Evolutionary conservation across 306 rosid genomes (phyloP).

Genomic region (Quercus ilex): DNA sequence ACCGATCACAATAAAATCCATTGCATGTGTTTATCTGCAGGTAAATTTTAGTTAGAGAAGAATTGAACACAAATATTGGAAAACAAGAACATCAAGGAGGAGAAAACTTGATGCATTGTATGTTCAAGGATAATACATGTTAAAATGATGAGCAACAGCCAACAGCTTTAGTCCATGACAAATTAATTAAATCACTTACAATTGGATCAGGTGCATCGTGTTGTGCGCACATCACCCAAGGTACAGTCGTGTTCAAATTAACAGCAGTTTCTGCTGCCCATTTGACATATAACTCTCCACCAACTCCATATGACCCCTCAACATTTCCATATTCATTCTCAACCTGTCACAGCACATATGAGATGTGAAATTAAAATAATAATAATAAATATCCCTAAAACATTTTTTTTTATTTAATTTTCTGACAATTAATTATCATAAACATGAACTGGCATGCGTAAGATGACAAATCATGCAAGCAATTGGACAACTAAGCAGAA

Average conservation of each 20-base stretch:
- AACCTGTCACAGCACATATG: background rate
- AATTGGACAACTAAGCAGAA: no score
- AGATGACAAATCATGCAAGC: no score
- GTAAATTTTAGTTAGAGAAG: background rate
- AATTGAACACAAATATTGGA: background rate
- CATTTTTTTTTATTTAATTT: no score
- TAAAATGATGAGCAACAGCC: no score
- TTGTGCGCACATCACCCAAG: constrained; percentile 35
- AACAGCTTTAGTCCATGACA: background rate
- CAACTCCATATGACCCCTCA: constrained; percentile 12
- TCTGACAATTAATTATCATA: no score
- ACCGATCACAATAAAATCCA: constrained; percentile 27
- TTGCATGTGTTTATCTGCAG: constrained; percentile 35
- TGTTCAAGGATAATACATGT: no score
- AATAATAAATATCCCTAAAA: no score
- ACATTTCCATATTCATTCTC: constrained; percentile 28
- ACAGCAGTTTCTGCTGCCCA: constrained; percentile 34
- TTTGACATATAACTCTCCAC: constrained; percentile 21
- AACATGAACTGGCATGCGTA: no score
- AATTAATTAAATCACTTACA: background rate
- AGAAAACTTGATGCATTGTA: no score
- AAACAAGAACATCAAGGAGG: background rate
- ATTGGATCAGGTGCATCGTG: constrained; percentile 27
- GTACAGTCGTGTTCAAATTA: constrained; percentile 13
- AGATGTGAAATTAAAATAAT: background rate